Evolutionary conservation across 495 filamentous ascomycete genomes (phyloP).

Genomic region (Talaromyces trachyspermus): DNA sequence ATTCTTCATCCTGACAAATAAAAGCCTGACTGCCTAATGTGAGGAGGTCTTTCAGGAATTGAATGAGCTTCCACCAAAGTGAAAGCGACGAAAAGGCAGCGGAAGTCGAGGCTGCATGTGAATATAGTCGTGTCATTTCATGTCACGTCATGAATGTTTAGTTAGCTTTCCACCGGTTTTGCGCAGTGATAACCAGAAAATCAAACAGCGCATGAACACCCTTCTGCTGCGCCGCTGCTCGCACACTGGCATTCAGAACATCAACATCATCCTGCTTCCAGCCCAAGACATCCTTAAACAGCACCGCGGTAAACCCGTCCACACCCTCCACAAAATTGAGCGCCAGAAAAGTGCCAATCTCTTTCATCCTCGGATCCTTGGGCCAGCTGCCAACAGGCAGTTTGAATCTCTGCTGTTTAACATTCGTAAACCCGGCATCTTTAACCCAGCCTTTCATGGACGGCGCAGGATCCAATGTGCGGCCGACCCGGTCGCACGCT

Average conservation of each 20-base stretch:
- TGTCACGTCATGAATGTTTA: too few relatives aligned
- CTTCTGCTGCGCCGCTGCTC: neutral
- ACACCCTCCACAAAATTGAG: slow-evolving; percentile 28
- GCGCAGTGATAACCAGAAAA: neutral
- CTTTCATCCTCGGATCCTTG: slow-evolving; percentile 28
- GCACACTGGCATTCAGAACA: slow-evolving; percentile 25
- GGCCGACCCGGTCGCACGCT: slow-evolving; percentile 18
- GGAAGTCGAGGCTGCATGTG: too few relatives aligned
- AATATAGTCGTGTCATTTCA: too few relatives aligned
- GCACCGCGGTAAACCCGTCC: slow-evolving; percentile 24
- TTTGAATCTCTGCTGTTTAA: slow-evolving; percentile 18
- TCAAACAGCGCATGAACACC: neutral
- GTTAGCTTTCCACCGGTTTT: too few relatives aligned
- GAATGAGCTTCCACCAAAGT: too few relatives aligned
- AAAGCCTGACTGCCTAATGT: too few relatives aligned
- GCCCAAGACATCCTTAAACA: slow-evolving; percentile 40
- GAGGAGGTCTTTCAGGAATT: too few relatives aligned
- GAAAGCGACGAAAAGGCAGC: too few relatives aligned
- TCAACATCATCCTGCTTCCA: slow-evolving; percentile 44
- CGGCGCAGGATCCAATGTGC: slow-evolving; percentile 24
- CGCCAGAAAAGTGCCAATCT: slow-evolving; percentile 21
- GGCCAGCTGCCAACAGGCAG: slow-evolving; percentile 32
- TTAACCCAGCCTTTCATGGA: slow-evolving; percentile 20
- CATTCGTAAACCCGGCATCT: slow-evolving; percentile 29
- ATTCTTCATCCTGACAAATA: too few relatives aligned